A percentile compares a stretch with the other conserved stretches of the same genome.
Conservation (phyloP, 108 stramenopile species). For the Heterococcus sp. region DNA sequence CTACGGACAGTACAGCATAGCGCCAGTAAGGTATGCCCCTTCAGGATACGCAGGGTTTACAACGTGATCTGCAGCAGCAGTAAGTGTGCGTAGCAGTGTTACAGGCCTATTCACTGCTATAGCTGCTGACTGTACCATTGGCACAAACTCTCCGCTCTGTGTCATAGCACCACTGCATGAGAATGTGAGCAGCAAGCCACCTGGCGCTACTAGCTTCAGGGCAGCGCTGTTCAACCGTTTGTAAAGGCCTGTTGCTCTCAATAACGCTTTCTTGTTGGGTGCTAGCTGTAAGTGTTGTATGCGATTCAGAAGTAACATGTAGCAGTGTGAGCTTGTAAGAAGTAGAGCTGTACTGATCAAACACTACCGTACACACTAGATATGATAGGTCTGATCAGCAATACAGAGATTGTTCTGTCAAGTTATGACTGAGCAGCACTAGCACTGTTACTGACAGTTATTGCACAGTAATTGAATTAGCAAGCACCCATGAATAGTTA, state of each 20-base stretch:
- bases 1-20: conserved; percentile 9
- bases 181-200: conserved; percentile 85
- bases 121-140: conserved; percentile 60
- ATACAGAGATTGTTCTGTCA: no score
- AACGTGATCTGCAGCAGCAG: conserved; percentile 45
- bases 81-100: conserved; percentile 16
- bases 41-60: conserved; percentile 43
- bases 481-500: no score
- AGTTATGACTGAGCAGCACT: no score
- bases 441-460: no score
- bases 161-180: conserved; percentile 91
- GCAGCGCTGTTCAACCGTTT: conserved; percentile 81
- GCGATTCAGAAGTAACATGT: no score
- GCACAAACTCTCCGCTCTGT: conserved; percentile 71
- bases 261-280: conserved; percentile 64
- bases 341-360: no score
- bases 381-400: no score
- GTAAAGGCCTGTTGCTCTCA: conserved; percentile 76
- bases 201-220: conserved; percentile 66
- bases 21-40: conserved; percentile 47
- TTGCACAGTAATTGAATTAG: no score
- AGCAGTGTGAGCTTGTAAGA: no score
- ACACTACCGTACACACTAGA: no score
- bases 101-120: conserved; percentile 58
- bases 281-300: conserved; percentile 72